Conservation (phyloP, 139 green algal species). For the Astrephomene gubernaculifera region DNA sequence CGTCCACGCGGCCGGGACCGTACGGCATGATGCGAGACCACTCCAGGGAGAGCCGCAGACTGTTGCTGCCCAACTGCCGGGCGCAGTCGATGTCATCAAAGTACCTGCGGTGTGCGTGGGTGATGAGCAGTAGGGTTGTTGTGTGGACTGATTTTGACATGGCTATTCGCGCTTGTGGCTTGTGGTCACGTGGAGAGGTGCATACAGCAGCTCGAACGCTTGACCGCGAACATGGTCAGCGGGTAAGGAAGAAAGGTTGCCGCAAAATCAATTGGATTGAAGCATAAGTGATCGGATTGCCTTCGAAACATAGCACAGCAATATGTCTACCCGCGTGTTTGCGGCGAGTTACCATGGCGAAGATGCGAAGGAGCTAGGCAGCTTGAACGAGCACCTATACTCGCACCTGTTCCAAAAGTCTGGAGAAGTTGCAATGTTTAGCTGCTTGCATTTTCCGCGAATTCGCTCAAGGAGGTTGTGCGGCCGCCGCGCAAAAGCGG, state of each 20-base stretch:
- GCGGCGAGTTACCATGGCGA: no score
- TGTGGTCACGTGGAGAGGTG: no score
- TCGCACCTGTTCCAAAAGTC: constrained; percentile 46
- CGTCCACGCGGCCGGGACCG: constrained; percentile 60
- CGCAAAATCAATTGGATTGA: background rate
- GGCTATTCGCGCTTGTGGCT: no score
- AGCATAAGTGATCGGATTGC: no score
- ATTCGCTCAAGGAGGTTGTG: constrained; percentile 6
- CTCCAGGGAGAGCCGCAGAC: constrained; percentile 82
- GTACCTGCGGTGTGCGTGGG: constrained; percentile 52
- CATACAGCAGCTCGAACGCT: no score
- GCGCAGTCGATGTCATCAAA: constrained; percentile 74
- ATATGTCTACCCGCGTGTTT: no score
- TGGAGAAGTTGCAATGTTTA: background rate
- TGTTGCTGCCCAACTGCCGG: constrained; percentile 67
- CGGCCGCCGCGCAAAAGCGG: constrained; percentile 39
- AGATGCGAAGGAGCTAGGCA: background rate
- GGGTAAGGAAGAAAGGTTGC: background rate
- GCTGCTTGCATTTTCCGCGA: constrained; percentile 16
- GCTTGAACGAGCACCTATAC: background rate
- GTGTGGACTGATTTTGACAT: no score
- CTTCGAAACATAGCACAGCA: no score
- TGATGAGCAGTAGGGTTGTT: background rate
- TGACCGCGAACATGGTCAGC: no score
- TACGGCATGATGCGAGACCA: constrained; percentile 79